Base-by-base conservation (phyloP, 2,329 filamentous ascomycete genomes). In the Aspergillus novofumigatus region DNA sequence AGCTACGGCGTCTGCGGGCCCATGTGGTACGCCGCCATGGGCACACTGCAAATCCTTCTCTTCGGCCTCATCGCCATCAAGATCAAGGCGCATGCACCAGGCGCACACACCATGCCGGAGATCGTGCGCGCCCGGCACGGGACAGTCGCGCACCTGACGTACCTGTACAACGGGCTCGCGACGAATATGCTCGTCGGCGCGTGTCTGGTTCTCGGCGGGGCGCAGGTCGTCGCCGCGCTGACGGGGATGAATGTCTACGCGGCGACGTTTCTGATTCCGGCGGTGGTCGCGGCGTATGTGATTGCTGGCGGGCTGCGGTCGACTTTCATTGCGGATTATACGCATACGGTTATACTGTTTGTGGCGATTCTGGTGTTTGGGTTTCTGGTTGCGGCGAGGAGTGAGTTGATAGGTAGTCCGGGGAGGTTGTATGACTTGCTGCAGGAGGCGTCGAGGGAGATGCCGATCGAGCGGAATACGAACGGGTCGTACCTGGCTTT, bases 91-190 rank as follows among this genome's bases (percentile, higher is more conserved):
- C 69, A 74, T 53, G 70, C 73, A 0, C 74, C 76, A 0, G 71
- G 72, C 8, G 75, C 74, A 0, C 76, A 78, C 59, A 78, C 76
- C 1, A 77, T 76, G 56, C 74, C 73, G 5, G 76, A 79, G 59
- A 77, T 78, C 51, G 69, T 78, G 1, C 65, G 73, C 5, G 63
- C 65, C 3, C 65, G 75, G 3, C 72, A 78, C 56, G 77, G 76
- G 1, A 67, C 63, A 14, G 47, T 68, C 3, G 73, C 73, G 1
- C 76, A 78, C 58, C 17, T 72, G 1, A 74, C 69, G 0, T 78
- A 75, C 56, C 64, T 77, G 11, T 76, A 74, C 62, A 75, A 74
- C 54, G 75, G 71, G 0, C 69, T 70, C 48, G 71, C 70, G 1
- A 77, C 73, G 2, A 78, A 78, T 55, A 69, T 77, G 64, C 69